Base-by-base conservation (phyloP, 2,329 filamentous ascomycete species). In the Stemphylium lycopersici region DNA sequence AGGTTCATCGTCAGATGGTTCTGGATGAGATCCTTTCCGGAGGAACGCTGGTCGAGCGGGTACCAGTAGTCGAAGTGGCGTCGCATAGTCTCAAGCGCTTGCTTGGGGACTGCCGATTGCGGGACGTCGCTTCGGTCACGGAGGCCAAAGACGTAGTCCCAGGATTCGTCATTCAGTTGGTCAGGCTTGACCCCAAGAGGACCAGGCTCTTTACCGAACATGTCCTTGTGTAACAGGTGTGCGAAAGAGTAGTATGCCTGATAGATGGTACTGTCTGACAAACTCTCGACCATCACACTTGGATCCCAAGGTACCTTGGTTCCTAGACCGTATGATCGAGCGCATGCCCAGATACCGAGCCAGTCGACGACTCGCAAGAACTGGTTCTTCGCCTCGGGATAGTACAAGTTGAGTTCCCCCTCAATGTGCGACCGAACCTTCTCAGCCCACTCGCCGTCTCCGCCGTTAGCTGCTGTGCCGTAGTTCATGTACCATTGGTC, bases 401-500 rank as follows among this genome's bases (percentile, higher is more conserved):
- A 86, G 78, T 90, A 98, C 6, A 90, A 90, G 76, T 97, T 90
- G 58, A 97, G 79, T 26, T 84, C 85, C 59, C 84, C 84, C 36
- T 72, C 62, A 37, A 76, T 69, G 49, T 76, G 70, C 55, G 84
- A 64, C 36, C 75, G 59, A 32, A 77, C 91, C 38, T 84, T 81
- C 59, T 90, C 79, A 71, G 90, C 90, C 95, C 95, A 98, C 44
- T 88, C 84, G 38, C 79, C 78, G 65, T 88, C 85, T 58, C 91
- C 90, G 77, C 93, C 90, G 46, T 78, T 78, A 39, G 78, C 78
- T 16, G 76, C 73, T 15, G 76, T 77, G 58, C 95, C 95, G 70
- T 99, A 99, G 78, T 97, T 93, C 67, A 99, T 81, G 79, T 96
- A 99, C 93, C 95, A 99, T 78, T 99, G 95, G 67, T 97, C 93